A percentile compares a stretch with the other conserved stretches of the same genome.
Evolutionary conservation across 73 alveolate genomes (phyloP).

Genomic region (Paramecium pentaurelia): DNA sequence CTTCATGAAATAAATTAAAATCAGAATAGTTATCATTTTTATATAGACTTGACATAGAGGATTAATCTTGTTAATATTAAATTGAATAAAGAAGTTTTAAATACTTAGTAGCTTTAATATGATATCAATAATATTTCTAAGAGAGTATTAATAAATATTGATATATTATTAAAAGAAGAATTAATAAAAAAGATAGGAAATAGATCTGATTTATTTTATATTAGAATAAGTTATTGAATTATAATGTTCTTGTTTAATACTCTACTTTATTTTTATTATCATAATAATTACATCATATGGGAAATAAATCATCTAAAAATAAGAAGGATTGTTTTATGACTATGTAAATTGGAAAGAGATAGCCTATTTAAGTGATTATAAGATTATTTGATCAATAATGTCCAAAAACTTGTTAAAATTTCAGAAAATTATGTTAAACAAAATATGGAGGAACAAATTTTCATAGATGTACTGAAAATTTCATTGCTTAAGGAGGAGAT

Average conservation of each 20-base stretch:
- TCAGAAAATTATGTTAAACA: not conserved
- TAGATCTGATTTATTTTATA: no score
- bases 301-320: not conserved
- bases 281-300: not conserved
- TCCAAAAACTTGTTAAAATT: conserved; percentile 11
- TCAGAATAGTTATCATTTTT: not conserved
- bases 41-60: not conserved
- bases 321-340: not conserved
- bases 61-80: not conserved
- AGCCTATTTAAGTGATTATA: not conserved
- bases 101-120: no score
- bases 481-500: conserved; percentile 77
- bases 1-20: no score
- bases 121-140: not conserved
- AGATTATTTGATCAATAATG: not conserved
- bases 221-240: no score
- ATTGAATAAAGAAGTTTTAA: not conserved
- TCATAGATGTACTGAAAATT: conserved; percentile 67
- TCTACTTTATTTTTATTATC: not conserved
- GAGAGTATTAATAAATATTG: no score
- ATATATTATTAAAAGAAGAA: not conserved
- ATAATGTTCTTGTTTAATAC: no score
- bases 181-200: not conserved
- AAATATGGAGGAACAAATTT: conserved; percentile 49
- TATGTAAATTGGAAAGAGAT: not conserved